Conservation (phyloP, 1,139 yeast species). For the Sugiyamaella sp. region DNA sequence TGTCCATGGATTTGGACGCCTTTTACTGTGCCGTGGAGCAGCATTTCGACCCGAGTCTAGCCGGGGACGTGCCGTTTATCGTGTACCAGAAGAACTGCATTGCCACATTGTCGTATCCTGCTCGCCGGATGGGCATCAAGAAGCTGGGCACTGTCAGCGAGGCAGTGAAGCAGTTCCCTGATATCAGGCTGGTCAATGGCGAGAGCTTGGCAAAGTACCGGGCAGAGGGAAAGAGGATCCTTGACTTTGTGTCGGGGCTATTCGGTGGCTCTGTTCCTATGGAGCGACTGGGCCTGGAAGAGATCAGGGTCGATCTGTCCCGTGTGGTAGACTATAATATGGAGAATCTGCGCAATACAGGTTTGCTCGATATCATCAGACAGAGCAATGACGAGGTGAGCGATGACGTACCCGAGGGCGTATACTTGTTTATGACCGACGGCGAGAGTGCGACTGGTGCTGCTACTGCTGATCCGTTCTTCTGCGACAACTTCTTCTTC, state of each 20-base stretch:
- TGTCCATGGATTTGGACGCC: slow-evolving; percentile 43
- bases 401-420: slow-evolving; percentile 32
- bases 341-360: slow-evolving; percentile 24
- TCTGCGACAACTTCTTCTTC: slow-evolving; percentile 39
- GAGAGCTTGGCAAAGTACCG: slow-evolving; percentile 42
- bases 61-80: slow-evolving; percentile 38
- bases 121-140: slow-evolving; percentile 41
- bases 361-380: slow-evolving; percentile 23
- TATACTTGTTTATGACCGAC: slow-evolving; percentile 23
- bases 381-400: slow-evolving; percentile 21
- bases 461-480: slow-evolving; percentile 21
- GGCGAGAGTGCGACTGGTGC: background rate
- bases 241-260: slow-evolving; percentile 33
- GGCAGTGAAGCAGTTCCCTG: slow-evolving; percentile 36
- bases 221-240: slow-evolving; percentile 40
- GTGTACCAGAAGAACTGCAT: slow-evolving; percentile 43
- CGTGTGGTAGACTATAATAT: slow-evolving; percentile 31
- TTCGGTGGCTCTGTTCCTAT: slow-evolving; percentile 34
- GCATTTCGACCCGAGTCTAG: slow-evolving; percentile 36
- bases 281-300: slow-evolving; percentile 46
- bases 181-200: slow-evolving; percentile 41
- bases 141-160: slow-evolving; percentile 37
- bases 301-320: slow-evolving; percentile 42
- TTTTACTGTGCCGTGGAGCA: slow-evolving; percentile 46
- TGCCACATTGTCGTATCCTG: slow-evolving; percentile 44